Conservation (phyloP, 305 asterid species). For the Euphrasia arctica region DNA sequence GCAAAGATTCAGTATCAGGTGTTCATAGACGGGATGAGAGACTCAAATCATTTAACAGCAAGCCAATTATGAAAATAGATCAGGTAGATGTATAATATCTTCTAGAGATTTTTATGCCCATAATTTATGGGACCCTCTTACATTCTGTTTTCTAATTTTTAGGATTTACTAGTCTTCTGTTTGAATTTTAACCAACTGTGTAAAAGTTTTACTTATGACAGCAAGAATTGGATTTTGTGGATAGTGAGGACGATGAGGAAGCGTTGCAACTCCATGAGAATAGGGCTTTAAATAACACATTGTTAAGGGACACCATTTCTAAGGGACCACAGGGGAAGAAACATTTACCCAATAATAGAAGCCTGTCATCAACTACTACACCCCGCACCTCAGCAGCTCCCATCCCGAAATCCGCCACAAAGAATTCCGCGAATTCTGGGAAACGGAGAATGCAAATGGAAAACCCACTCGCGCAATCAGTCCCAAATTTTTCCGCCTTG, state of each 20-base stretch:
- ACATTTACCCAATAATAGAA: constrained; percentile 37
- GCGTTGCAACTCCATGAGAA: constrained; percentile 40
- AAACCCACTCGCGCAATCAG: constrained; percentile 68
- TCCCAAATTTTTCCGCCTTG: constrained; percentile 33
- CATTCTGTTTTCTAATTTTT: constrained; percentile 26
- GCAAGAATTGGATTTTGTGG: constrained; percentile 57
- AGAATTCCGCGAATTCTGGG: constrained; percentile 42
- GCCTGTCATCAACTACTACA: constrained; percentile 35
- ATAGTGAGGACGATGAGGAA: constrained; percentile 52
- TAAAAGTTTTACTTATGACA: constrained; percentile 50
- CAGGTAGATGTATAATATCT: constrained; percentile 54
- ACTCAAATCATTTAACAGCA: constrained; percentile 49
- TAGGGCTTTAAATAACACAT: constrained; percentile 40
- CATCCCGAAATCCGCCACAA: constrained; percentile 42
- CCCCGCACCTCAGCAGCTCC: constrained; percentile 48
- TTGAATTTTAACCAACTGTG: constrained; percentile 46
- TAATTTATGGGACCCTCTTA: constrained; percentile 25
- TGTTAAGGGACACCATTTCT: constrained; percentile 38
- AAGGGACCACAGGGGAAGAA: constrained; percentile 43
- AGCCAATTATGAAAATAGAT: constrained; percentile 45
- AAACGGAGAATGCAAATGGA: constrained; percentile 55
- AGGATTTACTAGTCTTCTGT: constrained; percentile 38
- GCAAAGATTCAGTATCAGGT: constrained; percentile 36
- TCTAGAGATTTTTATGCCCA: constrained; percentile 30
- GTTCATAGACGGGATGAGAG: constrained; percentile 58